phyloP scores from a whole-genome alignment of 768 basidiomycete genomes.

The Ephemerocybe angulata region DNA sequence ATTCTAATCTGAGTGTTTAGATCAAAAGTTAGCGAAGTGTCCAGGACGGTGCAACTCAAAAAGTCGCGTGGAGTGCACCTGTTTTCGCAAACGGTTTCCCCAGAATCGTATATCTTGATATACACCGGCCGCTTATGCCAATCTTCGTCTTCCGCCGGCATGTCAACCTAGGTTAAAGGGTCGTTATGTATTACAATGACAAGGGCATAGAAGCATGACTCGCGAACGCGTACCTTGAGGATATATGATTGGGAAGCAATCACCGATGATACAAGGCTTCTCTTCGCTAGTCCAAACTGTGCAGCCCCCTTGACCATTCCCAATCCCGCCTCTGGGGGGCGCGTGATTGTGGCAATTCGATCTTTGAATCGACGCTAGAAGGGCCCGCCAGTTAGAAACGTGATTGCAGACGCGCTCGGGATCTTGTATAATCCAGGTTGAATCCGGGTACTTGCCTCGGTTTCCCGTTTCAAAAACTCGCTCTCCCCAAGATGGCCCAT shows the following conservation, averaged over 20 bases:
- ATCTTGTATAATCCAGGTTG: not conserved
- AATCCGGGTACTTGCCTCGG: slow-evolving; percentile 53
- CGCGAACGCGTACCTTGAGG: slow-evolving; percentile 70
- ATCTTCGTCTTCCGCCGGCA: slow-evolving; percentile 85
- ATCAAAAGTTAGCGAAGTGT: too few species aligned
- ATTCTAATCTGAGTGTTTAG: too few species aligned
- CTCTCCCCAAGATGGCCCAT: slow-evolving; percentile 89
- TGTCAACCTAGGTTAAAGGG: slow-evolving; percentile 57
- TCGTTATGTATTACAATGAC: not conserved
- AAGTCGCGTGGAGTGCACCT: too few species aligned
- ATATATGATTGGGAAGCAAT: slow-evolving; percentile 82
- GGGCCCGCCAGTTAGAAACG: too few species aligned
- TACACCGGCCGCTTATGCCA: slow-evolving; percentile 83
- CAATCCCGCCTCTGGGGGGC: slow-evolving; percentile 84
- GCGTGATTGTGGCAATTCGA: slow-evolving; percentile 69
- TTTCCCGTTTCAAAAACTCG: slow-evolving; percentile 77
- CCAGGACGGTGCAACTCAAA: too few species aligned
- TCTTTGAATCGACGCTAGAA: slow-evolving; percentile 66
- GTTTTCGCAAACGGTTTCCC: slow-evolving; percentile 79
- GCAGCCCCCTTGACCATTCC: slow-evolving; percentile 88
- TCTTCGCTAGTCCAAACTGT: slow-evolving; percentile 75
- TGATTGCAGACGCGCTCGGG: slow-evolving; percentile 9
- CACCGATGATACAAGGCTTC: slow-evolving; percentile 74
- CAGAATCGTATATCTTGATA: slow-evolving; percentile 73
- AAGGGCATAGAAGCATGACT: too few species aligned